These are phyloP conservation scores for Coleophoma cylindrospora DNA, from an alignment of 2,329 filamentous ascomycete genomes.

Conservation along the genomic window DNA sequence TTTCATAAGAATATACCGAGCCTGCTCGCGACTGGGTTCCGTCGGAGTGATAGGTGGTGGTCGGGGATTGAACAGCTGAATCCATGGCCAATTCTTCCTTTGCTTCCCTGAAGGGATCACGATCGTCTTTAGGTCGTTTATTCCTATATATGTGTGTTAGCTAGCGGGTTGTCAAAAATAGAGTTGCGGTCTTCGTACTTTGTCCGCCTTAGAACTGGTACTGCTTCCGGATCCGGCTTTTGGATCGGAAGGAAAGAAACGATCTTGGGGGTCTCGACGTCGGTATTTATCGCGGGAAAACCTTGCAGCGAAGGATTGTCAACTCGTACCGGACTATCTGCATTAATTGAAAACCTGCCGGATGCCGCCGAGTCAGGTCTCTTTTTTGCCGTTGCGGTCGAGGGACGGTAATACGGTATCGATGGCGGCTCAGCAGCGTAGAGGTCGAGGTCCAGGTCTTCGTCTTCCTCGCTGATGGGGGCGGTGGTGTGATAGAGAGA, in stretches of 20 bases:
- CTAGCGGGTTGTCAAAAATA: background rate
- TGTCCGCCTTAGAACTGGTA: no score
- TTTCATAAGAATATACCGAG: conserved; percentile 20
- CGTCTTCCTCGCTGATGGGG: background rate
- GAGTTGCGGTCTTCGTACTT: background rate
- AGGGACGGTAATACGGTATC: background rate
- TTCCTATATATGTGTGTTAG: background rate
- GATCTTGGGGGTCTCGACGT: background rate
- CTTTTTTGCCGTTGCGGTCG: background rate
- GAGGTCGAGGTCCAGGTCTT: background rate
- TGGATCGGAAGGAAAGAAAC: background rate
- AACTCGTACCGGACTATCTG: background rate
- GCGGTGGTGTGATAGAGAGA: background rate
- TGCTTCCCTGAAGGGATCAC: background rate
- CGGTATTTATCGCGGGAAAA: background rate
- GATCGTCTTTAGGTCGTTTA: background rate
- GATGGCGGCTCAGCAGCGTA: background rate
- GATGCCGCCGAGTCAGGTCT: background rate
- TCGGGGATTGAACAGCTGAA: background rate
- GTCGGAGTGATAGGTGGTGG: background rate
- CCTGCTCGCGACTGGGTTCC: conserved; percentile 13
- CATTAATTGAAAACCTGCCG: background rate
- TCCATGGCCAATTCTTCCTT: background rate
- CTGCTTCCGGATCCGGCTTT: background rate
- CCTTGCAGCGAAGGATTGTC: background rate